phyloP scores from a whole-genome alignment of 371 early-diverging fungal species.

The Mucor lusitanicus region DNA sequence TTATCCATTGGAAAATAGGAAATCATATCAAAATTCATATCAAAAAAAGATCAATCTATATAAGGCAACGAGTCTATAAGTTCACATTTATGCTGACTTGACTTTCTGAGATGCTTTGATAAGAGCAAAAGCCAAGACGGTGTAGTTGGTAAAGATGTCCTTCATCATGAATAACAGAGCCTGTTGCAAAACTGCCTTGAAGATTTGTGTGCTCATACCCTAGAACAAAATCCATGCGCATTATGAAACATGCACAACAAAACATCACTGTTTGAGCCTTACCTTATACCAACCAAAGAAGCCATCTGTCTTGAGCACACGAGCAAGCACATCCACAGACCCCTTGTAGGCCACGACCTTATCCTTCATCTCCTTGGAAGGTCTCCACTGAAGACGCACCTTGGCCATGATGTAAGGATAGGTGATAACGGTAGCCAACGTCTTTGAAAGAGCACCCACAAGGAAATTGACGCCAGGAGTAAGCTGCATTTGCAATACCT shows the following conservation, averaged over 20 bases:
- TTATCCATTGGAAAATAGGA: not conserved
- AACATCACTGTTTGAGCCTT: conserved; percentile 4
- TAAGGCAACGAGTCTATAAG: not conserved
- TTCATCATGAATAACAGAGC: conserved; percentile 94
- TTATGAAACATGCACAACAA: not conserved
- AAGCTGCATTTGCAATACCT: conserved; percentile 47
- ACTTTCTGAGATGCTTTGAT: conserved; percentile 24
- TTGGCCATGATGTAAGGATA: conserved; percentile 99
- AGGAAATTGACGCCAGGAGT: conserved; percentile 81
- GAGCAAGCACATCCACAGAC: conserved; percentile 84
- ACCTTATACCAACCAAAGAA: conserved; percentile 93
- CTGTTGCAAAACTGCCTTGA: conserved; percentile 95
- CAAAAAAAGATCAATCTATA: not conserved
- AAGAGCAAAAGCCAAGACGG: conserved; percentile 57
- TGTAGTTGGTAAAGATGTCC: conserved; percentile 81
- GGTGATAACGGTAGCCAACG: conserved; percentile 84
- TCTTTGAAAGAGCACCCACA: conserved; percentile 91
- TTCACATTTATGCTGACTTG: conserved; percentile 4
- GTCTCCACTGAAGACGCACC: conserved; percentile 93
- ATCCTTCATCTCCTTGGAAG: conserved; percentile 63
- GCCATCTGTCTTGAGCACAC: conserved; percentile 81
- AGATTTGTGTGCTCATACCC: conserved; percentile 96
- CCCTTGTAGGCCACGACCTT: conserved; percentile 69
- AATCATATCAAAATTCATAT: not conserved
- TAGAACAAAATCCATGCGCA: conserved; percentile 19